A percentile compares a stretch with the other conserved stretches of the same genome.
phyloP scores from a whole-genome alignment of 2,329 filamentous ascomycete genomes.

The Sarocladiaceae sp. region DNA sequence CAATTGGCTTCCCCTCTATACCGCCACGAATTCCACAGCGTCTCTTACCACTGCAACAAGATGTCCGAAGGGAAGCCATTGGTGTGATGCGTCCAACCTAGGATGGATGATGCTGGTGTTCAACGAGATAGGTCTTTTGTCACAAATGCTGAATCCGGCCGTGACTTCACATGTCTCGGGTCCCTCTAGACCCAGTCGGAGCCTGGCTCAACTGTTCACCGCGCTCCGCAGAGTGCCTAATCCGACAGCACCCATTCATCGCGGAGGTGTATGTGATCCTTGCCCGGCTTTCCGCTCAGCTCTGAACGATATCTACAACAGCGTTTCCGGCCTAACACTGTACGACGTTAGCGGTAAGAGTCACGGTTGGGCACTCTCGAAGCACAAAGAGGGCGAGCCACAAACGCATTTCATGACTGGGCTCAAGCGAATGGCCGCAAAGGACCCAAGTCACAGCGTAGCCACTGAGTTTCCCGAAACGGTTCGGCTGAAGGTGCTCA shows the following conservation, averaged over 20 bases:
- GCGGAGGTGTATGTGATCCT: slow-evolving; percentile 43
- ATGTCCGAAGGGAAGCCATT: slow-evolving; percentile 42
- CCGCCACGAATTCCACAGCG: slow-evolving; percentile 16
- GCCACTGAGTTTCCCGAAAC: slow-evolving; percentile 27
- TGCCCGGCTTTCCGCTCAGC: slow-evolving; percentile 39
- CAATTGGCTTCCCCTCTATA: slow-evolving; percentile 10
- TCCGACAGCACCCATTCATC: slow-evolving; percentile 33
- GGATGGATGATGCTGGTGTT: slow-evolving; percentile 49
- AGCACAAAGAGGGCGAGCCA: slow-evolving; percentile 27
- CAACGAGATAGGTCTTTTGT: slow-evolving; percentile 39
- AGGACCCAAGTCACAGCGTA: slow-evolving; percentile 24
- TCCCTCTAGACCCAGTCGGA: slow-evolving; percentile 25
- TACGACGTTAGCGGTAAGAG: slow-evolving; percentile 40
- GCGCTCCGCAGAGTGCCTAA: slow-evolving; percentile 36
- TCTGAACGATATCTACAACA: slow-evolving; percentile 45
- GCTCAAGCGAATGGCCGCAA: slow-evolving; percentile 25
- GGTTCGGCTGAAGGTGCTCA: slow-evolving; percentile 34
- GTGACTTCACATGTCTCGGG: slow-evolving; percentile 10
- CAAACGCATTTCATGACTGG: slow-evolving; percentile 25
- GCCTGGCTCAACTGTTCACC: slow-evolving; percentile 39
- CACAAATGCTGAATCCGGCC: slow-evolving; percentile 23
- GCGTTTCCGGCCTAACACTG: slow-evolving; percentile 41
- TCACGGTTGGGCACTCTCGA: slow-evolving; percentile 44
- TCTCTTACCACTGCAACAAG: slow-evolving; percentile 34
- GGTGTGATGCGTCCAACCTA: slow-evolving; percentile 46